Evolutionary conservation across 2,329 filamentous ascomycete species (phyloP), one percentile per base, ranked within the genome.

Genomic region (Pezicula rhizophila): DNA sequence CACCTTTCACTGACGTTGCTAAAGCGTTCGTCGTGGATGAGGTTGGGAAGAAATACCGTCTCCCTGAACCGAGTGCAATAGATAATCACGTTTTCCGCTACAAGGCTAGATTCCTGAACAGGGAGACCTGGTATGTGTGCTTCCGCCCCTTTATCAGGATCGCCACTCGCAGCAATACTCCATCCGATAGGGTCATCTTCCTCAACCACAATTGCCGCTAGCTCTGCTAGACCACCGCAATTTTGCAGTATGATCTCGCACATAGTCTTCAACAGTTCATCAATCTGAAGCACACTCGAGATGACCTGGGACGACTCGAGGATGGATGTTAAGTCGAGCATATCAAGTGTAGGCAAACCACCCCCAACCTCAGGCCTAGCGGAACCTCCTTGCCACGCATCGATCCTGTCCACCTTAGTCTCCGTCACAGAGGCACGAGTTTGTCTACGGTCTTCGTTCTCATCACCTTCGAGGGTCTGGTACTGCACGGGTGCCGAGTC

Each of bases 271-370:
- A 91, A 75, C 4, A 92, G 74, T 58, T 85, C 79, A 54, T 91
- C 86, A 11, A 91, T 79, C 55, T 86, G 79, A 10, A 92, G 68
- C 45, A 90, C 85, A 14, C 86, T 90, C 4, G 87, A 91, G 39
- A 92, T 83, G 39, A 91, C 79, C 62, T 90, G 87, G 8, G 85
- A 89, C 2, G 84, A 88, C 57, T 87, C 82, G 12, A 92, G 72
- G 50, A 92, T 91, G 20, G 84, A 85, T 38, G 87, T 84, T 52
- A 91, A 67, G 64, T 91, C 87, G 61, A 92, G 83, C 83, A 92
- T 90, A 68, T 92, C 87, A 46, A 92, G 75, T 25, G 85, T 82
- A 37, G 85, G 85, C 51, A 90, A 73, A 10, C 84, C 82, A 33
- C 73, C 79, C 2, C 77, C 78, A 17, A 77, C 72, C 54, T 81